phyloP scores from a whole-genome alignment of 225 moss, liverwort and hornwort genomes.

The Straminergon stramineum region DNA sequence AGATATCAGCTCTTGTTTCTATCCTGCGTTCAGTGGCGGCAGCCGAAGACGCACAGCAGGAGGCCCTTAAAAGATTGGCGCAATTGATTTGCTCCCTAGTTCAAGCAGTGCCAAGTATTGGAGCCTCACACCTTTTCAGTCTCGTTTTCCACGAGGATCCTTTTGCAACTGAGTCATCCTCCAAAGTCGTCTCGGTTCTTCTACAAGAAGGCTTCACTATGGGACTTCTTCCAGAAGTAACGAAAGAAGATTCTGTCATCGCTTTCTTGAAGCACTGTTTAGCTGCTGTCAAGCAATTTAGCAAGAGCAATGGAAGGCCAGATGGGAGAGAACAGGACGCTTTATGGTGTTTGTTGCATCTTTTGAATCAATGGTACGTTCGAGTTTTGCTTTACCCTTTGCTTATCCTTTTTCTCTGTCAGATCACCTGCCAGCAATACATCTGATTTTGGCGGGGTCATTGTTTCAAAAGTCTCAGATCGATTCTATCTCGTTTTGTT shows the following conservation, averaged over 20 bases:
- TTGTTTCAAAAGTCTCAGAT: not conserved
- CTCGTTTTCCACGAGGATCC: constrained; percentile 47
- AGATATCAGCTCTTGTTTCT: constrained; percentile 43
- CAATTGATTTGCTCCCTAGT: constrained; percentile 53
- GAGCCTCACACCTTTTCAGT: constrained; percentile 41
- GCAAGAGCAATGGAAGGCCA: constrained; percentile 16
- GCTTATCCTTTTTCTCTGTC: not conserved
- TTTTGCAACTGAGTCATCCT: constrained; percentile 30
- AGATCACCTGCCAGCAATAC: not conserved
- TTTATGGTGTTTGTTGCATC: constrained; percentile 40
- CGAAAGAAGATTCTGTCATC: constrained; percentile 11
- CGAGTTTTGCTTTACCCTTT: not conserved
- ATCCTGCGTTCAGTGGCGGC: constrained; percentile 45
- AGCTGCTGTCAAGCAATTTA: constrained; percentile 28
- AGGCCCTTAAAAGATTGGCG: constrained; percentile 49
- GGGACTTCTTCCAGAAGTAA: constrained; percentile 19
- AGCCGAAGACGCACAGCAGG: constrained; percentile 22
- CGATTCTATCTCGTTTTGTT: not conserved
- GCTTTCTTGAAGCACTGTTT: constrained; percentile 47
- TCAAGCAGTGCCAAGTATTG: constrained; percentile 41
- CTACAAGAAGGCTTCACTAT: constrained; percentile 61
- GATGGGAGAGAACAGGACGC: constrained; percentile 12
- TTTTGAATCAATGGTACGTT: constrained; percentile 39
- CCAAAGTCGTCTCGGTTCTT: constrained; percentile 40
- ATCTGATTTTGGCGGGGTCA: not conserved